Conservation (phyloP, 2,329 filamentous ascomycete species). For the Colletotrichum limetticola region DNA sequence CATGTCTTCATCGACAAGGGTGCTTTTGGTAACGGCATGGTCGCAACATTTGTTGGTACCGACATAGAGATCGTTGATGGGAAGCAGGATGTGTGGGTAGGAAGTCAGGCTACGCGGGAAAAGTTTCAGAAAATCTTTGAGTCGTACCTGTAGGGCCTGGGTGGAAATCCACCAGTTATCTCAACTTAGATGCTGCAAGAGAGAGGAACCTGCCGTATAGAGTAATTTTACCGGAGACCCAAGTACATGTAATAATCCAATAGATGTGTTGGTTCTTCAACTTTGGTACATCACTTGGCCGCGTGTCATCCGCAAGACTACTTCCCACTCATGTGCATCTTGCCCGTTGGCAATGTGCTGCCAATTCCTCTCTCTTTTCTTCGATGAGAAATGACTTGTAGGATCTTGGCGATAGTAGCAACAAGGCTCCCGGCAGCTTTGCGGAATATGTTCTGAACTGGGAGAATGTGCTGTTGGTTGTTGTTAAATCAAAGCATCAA, state of each 20-base stretch:
- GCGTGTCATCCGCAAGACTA: background rate
- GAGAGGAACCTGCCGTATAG: background rate
- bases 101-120: slow-evolving; percentile 23
- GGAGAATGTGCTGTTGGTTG: background rate
- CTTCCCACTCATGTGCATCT: background rate
- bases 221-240: background rate
- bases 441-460: background rate
- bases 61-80: slow-evolving; percentile 40
- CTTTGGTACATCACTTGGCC: background rate
- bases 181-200: background rate
- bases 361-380: background rate
- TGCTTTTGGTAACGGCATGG: slow-evolving; percentile 41
- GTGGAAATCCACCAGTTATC: background rate
- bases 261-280: background rate
- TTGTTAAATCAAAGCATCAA: background rate
- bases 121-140: slow-evolving; percentile 41
- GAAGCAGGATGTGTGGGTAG: slow-evolving; percentile 40
- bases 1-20: slow-evolving; percentile 43
- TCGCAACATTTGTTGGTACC: slow-evolving; percentile 40
- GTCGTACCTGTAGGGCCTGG: slow-evolving; percentile 9
- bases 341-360: background rate
- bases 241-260: background rate
- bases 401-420: background rate
- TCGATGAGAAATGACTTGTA: background rate
- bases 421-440: background rate